These are phyloP conservation scores for Backusella circina DNA, from an alignment of 192 early-diverging fungal genomes.

Conservation along the genomic window DNA sequence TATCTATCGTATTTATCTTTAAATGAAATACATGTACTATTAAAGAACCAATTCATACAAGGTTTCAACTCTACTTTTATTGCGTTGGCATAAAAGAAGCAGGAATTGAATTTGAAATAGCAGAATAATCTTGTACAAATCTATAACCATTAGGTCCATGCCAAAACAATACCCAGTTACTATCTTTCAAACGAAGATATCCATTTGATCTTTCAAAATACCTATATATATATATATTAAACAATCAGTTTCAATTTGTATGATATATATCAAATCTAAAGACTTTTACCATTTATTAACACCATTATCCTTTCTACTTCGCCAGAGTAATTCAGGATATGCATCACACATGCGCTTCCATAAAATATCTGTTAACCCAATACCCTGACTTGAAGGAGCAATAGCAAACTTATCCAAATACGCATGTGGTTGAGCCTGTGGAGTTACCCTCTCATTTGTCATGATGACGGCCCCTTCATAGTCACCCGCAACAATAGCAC, in stretches of 20 bases:
- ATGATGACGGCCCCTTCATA: constrained; percentile 90
- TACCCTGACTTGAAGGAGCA: constrained; percentile 80
- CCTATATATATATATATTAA: constrained; percentile 41
- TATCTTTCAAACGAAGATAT: constrained; percentile 57
- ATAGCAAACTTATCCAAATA: constrained; percentile 97
- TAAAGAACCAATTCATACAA: background rate
- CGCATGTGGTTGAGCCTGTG: constrained; percentile 8
- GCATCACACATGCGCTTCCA: constrained; percentile 74
- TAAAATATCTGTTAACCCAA: constrained; percentile 91
- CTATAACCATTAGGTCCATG: constrained; percentile 50
- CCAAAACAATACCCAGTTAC: constrained; percentile 91
- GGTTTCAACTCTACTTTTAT: background rate
- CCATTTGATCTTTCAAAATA: constrained; percentile 91
- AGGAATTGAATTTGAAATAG: constrained; percentile 25
- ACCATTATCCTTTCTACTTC: constrained; percentile 78
- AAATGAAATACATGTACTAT: background rate
- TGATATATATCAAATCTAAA: background rate
- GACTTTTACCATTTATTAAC: constrained; percentile 88
- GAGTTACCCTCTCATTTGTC: constrained; percentile 55
- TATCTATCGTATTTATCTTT: background rate
- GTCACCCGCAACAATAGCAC: constrained; percentile 81
- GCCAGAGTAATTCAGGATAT: constrained; percentile 78
- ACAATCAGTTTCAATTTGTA: background rate
- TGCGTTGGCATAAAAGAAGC: constrained; percentile 20
- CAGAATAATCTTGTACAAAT: constrained; percentile 16